Evolutionary conservation across 139 green algal genomes (phyloP).

Genomic region (Trebouxia sp.): DNA sequence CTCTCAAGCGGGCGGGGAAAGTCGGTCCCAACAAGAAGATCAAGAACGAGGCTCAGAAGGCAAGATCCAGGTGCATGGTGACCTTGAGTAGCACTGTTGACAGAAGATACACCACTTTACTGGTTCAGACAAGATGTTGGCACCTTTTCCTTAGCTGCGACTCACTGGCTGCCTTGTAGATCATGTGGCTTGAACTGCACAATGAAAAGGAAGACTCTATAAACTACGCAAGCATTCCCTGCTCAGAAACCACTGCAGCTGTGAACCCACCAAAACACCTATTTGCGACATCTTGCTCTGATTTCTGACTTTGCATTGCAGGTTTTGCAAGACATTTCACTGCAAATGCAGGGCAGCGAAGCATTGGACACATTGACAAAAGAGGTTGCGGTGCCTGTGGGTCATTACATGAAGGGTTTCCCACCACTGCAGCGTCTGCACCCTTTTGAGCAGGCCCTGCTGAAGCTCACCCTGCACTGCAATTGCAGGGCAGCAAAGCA

Average conservation of each 20-base stretch:
- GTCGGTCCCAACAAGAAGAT: slow-evolving; percentile 50
- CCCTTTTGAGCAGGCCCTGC: slow-evolving; percentile 86
- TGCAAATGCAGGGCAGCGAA: slow-evolving; percentile 46
- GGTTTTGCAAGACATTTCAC: no score
- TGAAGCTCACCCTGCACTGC: slow-evolving; percentile 83
- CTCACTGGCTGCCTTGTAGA: no score
- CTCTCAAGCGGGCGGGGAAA: slow-evolving; percentile 58
- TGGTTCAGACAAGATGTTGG: no score
- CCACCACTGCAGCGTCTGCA: slow-evolving; percentile 66
- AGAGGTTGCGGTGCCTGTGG: slow-evolving; percentile 49
- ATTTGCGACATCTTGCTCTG: no score
- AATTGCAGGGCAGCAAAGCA: slow-evolving; percentile 52
- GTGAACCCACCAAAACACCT: no score
- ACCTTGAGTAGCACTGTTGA: neutral
- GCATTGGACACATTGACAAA: slow-evolving; percentile 79
- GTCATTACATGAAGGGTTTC: slow-evolving; percentile 74
- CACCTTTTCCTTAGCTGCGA: no score
- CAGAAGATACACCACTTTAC: neutral
- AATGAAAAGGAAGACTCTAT: no score
- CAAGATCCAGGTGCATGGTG: slow-evolving; percentile 51
- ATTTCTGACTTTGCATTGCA: neutral
- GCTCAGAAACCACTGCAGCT: no score
- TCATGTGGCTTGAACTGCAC: no score
- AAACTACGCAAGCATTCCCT: no score
- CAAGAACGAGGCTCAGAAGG: slow-evolving; percentile 77